Base-by-base conservation (phyloP, 495 filamentous ascomycete genomes). In the Daldinia bambusicola region DNA sequence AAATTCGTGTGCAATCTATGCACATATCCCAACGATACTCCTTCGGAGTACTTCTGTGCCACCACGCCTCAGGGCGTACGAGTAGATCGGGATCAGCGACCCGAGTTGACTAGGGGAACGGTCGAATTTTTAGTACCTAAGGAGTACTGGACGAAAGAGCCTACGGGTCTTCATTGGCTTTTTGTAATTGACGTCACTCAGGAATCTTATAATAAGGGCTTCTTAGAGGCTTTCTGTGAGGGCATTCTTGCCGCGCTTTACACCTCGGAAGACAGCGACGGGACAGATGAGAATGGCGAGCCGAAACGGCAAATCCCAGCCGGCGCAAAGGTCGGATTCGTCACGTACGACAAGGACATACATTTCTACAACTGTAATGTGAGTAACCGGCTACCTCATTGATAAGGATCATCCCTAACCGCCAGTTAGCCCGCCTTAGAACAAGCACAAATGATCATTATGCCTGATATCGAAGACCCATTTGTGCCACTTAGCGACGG, bases 1-100 rank as follows among this genome's bases (percentile, higher is more conserved):
- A 96, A 95, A 78, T 97, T 98, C 74, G 93, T 96, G 61, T 99
- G 95, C 80, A 99, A 99, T 75, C 95, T 99, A 84, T 99, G 95
- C 81, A 94, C 90, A 22, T 97, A 97, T 80, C 93, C 96, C 4
- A 98, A 98, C 77, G 96, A 99, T 79, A 94, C 96, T 5, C 84
- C 93, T 1, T 79, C 91, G 1, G 95, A 98, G 74, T 99, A 99
- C 78, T 98, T 96, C 76, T 90, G 92, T 36, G 93, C 96, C 34
- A 89, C 93, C 50, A 95, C 93, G 74, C 93, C 94, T 18, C 90
- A 91, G 38, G 96, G 96, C 31, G 85, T 91, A 38, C 91, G 95
- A 57, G 89, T 97, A 31, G 95, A 99, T 77, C 89, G 95, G 41
- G 88, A 92, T 77, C 92, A 97, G 76, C 84, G 95, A 61, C 96